phyloP scores from a whole-genome alignment of 2,329 filamentous ascomycete species.

The Cercospora zeae-maydis region DNA sequence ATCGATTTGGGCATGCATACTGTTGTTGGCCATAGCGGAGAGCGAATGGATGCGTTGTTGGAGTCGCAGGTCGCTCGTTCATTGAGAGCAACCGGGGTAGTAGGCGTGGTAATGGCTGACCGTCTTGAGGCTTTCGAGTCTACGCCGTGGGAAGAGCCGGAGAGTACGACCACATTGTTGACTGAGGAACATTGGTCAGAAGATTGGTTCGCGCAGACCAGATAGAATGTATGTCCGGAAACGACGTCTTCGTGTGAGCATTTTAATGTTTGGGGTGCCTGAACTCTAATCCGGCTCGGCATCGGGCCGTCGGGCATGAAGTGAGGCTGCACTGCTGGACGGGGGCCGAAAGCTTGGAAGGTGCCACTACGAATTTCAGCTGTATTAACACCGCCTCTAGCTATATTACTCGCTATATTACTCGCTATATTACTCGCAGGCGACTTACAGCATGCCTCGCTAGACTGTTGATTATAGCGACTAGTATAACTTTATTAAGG shows the following conservation, averaged over 20 bases:
- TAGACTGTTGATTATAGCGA: no score
- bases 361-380: no score
- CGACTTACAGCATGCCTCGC: no score
- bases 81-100: background rate
- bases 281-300: slow-evolving; percentile 1
- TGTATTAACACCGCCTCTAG: no score
- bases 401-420: no score
- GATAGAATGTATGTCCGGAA: background rate
- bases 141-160: background rate
- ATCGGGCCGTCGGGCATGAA: slow-evolving; percentile 9
- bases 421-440: no score
- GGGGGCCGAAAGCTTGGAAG: no score
- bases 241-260: background rate
- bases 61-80: background rate
- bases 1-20: background rate
- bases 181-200: background rate
- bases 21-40: background rate
- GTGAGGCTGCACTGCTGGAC: slow-evolving; percentile 12
- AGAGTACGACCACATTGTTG: background rate
- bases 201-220: no score
- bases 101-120: background rate
- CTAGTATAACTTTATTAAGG: no score
- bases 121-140: background rate
- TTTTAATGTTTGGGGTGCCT: background rate
- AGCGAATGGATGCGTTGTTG: background rate